phyloP scores from a whole-genome alignment of 1,284 basidiomycete species.

The Tilletia caries region DNA sequence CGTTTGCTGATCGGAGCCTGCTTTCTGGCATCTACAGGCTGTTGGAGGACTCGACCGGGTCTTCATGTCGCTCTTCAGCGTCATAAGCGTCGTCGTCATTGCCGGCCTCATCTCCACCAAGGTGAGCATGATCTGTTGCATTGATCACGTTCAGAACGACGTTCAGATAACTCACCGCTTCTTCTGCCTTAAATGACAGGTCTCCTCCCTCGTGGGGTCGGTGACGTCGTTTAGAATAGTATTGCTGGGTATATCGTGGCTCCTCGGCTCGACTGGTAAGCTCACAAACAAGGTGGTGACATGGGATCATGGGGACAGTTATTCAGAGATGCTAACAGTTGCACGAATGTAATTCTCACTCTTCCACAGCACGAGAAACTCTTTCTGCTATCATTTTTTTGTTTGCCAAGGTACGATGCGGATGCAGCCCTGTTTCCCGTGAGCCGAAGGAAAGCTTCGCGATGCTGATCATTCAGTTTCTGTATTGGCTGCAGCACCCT shows the following conservation, averaged over 20 bases:
- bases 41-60: conserved; percentile 61
- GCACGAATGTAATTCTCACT: conserved; percentile 24
- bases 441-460: too few relatives aligned
- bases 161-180: too few relatives aligned
- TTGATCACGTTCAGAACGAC: too few relatives aligned
- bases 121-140: too few relatives aligned
- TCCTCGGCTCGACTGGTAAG: conserved; percentile 67
- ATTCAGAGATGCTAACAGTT: neutral
- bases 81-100: conserved; percentile 70
- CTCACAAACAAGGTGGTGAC: too few relatives aligned
- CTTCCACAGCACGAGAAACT: conserved; percentile 61
- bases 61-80: conserved; percentile 59
- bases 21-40: conserved; percentile 1
- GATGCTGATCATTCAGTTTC: too few relatives aligned
- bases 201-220: conserved; percentile 67
- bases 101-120: conserved; percentile 58
- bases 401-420: conserved; percentile 66
- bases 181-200: conserved; percentile 42
- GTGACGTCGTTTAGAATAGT: conserved; percentile 77
- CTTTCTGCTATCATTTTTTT: conserved; percentile 79
- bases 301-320: too few relatives aligned
- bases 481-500: conserved; percentile 59
- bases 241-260: conserved; percentile 80
- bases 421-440: too few relatives aligned
- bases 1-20: neutral